Base-by-base conservation (phyloP, 2,329 filamentous ascomycete species). In the Cercospora canescens region DNA sequence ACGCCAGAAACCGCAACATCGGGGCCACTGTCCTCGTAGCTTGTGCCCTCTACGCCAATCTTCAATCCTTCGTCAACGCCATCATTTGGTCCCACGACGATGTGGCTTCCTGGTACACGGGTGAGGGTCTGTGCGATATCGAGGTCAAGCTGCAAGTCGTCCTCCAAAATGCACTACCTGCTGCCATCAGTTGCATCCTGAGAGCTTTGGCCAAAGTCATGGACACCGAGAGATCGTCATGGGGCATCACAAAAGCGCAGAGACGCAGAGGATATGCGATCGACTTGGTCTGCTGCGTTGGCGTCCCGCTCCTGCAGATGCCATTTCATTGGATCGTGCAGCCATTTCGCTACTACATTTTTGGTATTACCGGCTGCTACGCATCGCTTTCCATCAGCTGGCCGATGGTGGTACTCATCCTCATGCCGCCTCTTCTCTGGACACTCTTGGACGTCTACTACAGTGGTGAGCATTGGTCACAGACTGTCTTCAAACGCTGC, bases 31-130 rank as follows among this genome's bases (percentile, higher is more conserved):
- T 82, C 32, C 80, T 91, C 37, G 83, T 89, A 57, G 73, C 81
- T 59, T 89, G 86, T 82, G 78, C 86, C 61, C 76, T 85, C 26
- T 64, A 88, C n/a, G 75, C 83, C 65, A 89, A 89, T 71, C 63
- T 88, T 61, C 82, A 85, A 74, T 66, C 82, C 69, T 81, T 88
- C 68, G 76, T 87, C 79, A 91, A 91, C 72, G 81, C 88, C 1
- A 75, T 89, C 58, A 83, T 91, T 67, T 92, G 89, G 89, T 83
- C 85, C 0, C 85, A 81, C 7, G 86, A 89, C 69, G 79, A 89
- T 69, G 72, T 84, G 12, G 39, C 72, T 0, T 75, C 78, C 6
- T 88, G 85, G 84, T 91, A 84, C 83, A 76, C 83, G 65, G 89
- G 89, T 4, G 73, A 75, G 5, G 84, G 83, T 2, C 84, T 89